Evolutionary conservation across 73 alveolate genomes (phyloP), one percentile per base, ranked within the genome.

Genomic region (Loxodes magnus): DNA sequence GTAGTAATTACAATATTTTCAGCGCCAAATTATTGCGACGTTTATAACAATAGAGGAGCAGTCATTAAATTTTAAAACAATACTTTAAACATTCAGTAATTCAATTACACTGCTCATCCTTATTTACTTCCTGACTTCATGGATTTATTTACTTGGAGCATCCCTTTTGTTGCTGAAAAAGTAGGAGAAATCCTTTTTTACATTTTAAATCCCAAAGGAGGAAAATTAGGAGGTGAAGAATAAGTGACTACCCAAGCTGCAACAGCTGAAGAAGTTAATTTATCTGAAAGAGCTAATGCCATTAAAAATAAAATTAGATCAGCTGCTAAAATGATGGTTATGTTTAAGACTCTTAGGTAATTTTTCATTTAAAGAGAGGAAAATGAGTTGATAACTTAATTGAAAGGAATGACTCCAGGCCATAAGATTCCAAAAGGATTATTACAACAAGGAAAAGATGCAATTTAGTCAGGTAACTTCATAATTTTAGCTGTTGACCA

Each of bases 1-100:
- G 59, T 61, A 51, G 96, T 85, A 2, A 82, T 85, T 12, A 85
- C 96, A 3, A 66, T 85, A 7, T 85, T 85, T 66, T 82, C 94
- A 15, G 96, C 96, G 0, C 96, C 96, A 6, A 85, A 85, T 37
- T 85, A 85, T 48, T 82, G 94, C 48, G 94, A 87, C 35, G 78
- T 65, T 24, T 82, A 85, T 50, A 79, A 73, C 14, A 82, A 82
- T 44, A 82, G 77, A 48, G 96, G 92, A 4, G 84, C 94, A 15
- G 83, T 85, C 2, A 50, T 85, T 19, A 83, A 27, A 30, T 77
- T 61, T 63, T 69, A 75, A 56, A 74, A 83, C 43, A 87, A 90
- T 31, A 70, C 53, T 64, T 56, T 85, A 3, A 51, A 73, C 25
- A 56, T 85, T 17, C 59, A 82, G 75, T 67, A 85, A 59, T 85